Percentiles rank a stretch among this genome's conserved stretches.
Evolutionary conservation across 176 grass and related monocot species (phyloP).

Genomic region (Oryza nivara): DNA sequence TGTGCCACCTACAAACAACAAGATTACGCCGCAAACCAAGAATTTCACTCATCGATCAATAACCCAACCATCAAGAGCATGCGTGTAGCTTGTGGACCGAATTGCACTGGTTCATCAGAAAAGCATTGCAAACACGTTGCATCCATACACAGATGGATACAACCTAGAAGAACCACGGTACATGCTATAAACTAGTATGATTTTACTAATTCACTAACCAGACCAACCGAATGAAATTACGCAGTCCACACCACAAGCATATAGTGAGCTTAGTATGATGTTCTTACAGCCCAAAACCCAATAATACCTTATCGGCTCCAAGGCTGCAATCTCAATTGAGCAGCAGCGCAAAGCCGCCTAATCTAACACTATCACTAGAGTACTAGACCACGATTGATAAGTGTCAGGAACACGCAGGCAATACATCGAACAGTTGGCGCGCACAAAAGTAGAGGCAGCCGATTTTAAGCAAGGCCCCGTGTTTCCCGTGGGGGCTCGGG

Average conservation of each 20-base stretch:
- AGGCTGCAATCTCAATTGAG: background rate
- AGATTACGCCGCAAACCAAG: background rate
- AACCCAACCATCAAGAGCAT: background rate
- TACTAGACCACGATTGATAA: slow-evolving; percentile 11
- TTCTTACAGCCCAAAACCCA: background rate
- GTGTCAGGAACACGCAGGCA: background rate
- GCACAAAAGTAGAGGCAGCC: background rate
- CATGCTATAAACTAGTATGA: background rate
- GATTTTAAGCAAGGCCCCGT: background rate
- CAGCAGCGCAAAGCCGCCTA: background rate
- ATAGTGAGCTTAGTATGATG: background rate
- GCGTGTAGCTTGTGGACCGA: background rate
- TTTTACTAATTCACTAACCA: background rate
- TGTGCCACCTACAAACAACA: background rate
- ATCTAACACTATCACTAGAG: background rate
- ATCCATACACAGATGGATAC: background rate
- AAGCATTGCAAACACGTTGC: background rate
- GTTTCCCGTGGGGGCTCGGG: background rate
- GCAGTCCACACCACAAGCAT: slow-evolving; percentile 13
- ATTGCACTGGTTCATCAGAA: background rate
- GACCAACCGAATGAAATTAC: slow-evolving; percentile 1
- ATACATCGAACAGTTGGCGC: background rate
- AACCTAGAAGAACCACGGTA: background rate
- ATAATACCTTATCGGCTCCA: background rate
- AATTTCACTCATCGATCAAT: background rate